A percentile compares a stretch with the other conserved stretches of the same genome.
Conservation (phyloP, 2,329 filamentous ascomycete species). For the Ophiostoma sp. region DNA sequence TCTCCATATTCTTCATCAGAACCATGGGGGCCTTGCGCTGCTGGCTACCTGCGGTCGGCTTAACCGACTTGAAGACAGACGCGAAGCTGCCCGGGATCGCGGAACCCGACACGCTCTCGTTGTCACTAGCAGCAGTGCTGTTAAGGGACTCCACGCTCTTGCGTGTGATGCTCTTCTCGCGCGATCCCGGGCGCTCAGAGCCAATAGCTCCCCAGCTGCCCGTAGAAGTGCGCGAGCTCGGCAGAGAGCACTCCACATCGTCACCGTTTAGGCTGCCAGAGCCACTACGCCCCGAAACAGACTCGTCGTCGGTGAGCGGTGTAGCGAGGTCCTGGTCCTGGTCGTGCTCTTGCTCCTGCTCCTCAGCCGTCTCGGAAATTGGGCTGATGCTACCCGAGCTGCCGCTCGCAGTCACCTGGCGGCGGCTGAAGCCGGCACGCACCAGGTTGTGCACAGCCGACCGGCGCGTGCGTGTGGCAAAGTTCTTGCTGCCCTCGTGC, state of each 20-base stretch:
- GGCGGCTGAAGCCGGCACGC: constrained; percentile 79
- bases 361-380: constrained; percentile 71
- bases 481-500: constrained; percentile 96
- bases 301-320: constrained; percentile 69
- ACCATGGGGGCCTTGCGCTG: constrained; percentile 81
- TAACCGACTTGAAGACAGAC: constrained; percentile 58
- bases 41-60: constrained; percentile 45
- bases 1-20: constrained; percentile 82
- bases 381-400: constrained; percentile 84
- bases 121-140: constrained; percentile 37
- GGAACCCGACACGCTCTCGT: constrained; percentile 33
- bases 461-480: constrained; percentile 84
- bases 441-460: constrained; percentile 89
- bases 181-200: constrained; percentile 71
- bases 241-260: constrained; percentile 58
- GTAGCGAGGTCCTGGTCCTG: constrained; percentile 49
- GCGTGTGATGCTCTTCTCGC: constrained; percentile 51
- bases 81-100: constrained; percentile 60
- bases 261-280: constrained; percentile 75
- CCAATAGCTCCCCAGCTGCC: constrained; percentile 74
- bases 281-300: constrained; percentile 63
- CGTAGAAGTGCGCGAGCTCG: constrained; percentile 71
- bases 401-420: constrained; percentile 69
- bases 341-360: not conserved
- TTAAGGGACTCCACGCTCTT: constrained; percentile 60